Base-by-base conservation (phyloP, 768 basidiomycete genomes). In the Lyophyllum decastes region DNA sequence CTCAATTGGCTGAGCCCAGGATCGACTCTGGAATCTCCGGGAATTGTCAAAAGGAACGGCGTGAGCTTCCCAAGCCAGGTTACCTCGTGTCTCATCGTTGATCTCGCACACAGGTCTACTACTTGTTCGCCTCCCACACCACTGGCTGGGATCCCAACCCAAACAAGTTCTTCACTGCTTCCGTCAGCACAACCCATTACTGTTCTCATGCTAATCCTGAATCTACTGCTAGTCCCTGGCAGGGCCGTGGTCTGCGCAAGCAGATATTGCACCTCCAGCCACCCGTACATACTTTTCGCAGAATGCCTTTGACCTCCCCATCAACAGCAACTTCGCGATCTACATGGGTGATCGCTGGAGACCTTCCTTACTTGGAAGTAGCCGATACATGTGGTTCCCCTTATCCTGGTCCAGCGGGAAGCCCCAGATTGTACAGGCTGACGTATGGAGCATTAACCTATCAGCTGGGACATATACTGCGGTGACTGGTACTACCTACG, bases 271-370 rank as follows among this genome's bases (percentile, higher is more conserved):
- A 5, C 79, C 84, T 2, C 55, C 72, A 55, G 69, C 76, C 30
- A 77, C 77, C 33, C 72, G 79, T 35, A 87, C 85, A 5, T 87
- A 83, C 65, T 85, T 79, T 67, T 85, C 83, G 21, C 85, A 86
- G 70, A 87, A 86, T 66, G 73, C 79, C 4, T 85, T 73, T 62
- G 82, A 85, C 64, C 66, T 85, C 46, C 73, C 76, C 14, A 68
- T 85, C 26, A 82, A 78, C 7, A 70, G 70, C 4, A 79, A 76
- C 50, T 70, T 70, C 52, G 79, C 76, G 2, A 77, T 87, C 51
- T 87, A 86, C 62, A 84, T 86, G 82, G 85, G 85, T 43, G 85
- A 87, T 66, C 80, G 85, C 49, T 87, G 85, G 85, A 70, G 82
- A 14, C 77, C 83, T 19, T 67, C 69, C 34, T 64, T 82, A 19